Conservation (phyloP, 78 protist genomes). For the Mantamonas sphyraenae region DNA sequence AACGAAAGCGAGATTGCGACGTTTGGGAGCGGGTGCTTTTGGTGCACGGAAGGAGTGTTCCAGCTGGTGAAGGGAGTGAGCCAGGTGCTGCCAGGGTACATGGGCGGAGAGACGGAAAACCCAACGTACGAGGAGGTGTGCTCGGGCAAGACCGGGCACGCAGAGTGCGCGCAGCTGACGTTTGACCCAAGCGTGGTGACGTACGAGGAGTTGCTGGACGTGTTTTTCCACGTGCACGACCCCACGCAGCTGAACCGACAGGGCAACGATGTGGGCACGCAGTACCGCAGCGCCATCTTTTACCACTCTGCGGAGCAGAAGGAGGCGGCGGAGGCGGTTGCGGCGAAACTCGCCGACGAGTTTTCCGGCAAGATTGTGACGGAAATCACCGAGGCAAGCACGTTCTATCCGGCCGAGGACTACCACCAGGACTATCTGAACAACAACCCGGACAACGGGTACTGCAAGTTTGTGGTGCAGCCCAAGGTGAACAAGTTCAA, state of each 20-base stretch:
- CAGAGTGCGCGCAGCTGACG: conserved; percentile 16
- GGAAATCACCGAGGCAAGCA: not conserved
- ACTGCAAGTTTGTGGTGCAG: not conserved
- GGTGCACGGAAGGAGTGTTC: conserved; percentile 27
- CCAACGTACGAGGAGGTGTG: conserved; percentile 42
- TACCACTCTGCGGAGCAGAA: conserved; percentile 19
- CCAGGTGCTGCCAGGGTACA: conserved; percentile 7
- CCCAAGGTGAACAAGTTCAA: not conserved
- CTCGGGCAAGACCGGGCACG: conserved; percentile 42
- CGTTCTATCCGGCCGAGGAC: conserved; percentile 6
- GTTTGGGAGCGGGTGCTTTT: conserved; percentile 45
- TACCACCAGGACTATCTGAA: not conserved
- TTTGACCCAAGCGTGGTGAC: conserved; percentile 19
- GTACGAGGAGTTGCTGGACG: conserved; percentile 2
- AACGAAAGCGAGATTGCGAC: conserved; percentile 25
- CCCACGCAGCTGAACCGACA: conserved; percentile 40
- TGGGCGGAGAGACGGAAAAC: conserved; percentile 15
- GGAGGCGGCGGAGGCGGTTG: conserved; percentile 6
- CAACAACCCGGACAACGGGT: not conserved
- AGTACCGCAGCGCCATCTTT: conserved; percentile 47
- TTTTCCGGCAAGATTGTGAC: not conserved
- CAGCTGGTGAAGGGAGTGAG: not conserved
- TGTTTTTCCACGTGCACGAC: conserved; percentile 27
- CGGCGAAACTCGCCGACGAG: not conserved
- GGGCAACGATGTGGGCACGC: conserved; percentile 48